Evolutionary conservation across 305 asterid species (phyloP).

Genomic region (Nicotiana rustica): DNA sequence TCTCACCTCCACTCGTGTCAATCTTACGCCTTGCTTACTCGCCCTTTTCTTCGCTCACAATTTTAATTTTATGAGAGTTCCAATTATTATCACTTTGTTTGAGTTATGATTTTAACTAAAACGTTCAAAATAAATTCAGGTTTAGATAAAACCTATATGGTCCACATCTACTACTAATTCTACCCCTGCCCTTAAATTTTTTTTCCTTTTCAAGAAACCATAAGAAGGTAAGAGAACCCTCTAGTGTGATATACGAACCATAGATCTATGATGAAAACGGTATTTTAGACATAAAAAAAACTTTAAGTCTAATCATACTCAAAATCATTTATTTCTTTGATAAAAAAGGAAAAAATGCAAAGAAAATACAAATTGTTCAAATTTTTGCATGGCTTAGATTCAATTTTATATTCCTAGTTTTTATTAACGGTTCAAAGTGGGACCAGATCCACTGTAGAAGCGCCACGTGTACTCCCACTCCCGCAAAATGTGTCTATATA

Average conservation of each 20-base stretch:
- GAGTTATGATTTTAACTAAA: no score
- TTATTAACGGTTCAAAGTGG: conserved; percentile 37
- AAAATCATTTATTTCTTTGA: neutral
- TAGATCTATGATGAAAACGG: neutral
- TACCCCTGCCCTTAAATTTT: no score
- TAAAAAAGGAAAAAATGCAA: neutral
- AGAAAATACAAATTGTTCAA: neutral
- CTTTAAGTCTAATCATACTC: neutral
- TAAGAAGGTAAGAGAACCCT: neutral
- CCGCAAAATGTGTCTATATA: conserved; percentile 52
- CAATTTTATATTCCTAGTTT: conserved; percentile 18
- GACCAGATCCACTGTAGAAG: conserved; percentile 28
- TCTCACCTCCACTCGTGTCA: conserved; percentile 28
- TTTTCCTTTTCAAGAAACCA: no score
- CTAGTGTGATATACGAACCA: neutral
- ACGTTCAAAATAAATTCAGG: no score
- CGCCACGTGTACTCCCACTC: conserved; percentile 50
- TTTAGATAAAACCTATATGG: no score
- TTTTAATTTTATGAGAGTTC: no score
- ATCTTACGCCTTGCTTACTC: conserved; percentile 18
- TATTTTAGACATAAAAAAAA: no score
- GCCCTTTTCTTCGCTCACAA: neutral
- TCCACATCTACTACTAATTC: no score
- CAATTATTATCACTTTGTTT: no score
- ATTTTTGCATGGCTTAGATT: conserved; percentile 64